Conservation (phyloP, 148 eudicot species). For the Limonium bicolor region DNA sequence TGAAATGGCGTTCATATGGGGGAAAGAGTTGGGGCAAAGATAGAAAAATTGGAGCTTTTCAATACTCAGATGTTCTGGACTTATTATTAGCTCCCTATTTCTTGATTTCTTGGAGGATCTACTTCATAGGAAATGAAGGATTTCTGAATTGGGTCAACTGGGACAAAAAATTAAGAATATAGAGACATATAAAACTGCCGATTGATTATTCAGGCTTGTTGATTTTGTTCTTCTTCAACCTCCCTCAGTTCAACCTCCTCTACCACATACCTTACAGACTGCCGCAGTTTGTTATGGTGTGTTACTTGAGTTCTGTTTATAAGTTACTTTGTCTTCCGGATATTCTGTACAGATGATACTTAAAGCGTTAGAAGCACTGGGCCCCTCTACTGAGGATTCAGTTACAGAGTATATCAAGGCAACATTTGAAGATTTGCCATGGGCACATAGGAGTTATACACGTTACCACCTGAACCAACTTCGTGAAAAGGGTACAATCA, state of each 20-base stretch:
- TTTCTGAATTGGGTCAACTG: too few relatives aligned
- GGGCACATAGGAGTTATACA: constrained; percentile 35
- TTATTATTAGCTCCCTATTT: too few relatives aligned
- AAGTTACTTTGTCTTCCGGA: constrained; percentile 1
- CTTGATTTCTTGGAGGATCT: too few relatives aligned
- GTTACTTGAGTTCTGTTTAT: not conserved
- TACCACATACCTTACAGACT: too few relatives aligned
- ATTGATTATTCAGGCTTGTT: not conserved
- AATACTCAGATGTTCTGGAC: too few relatives aligned
- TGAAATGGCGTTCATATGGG: too few relatives aligned
- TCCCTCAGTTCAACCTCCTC: too few relatives aligned
- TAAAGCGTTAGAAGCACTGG: constrained; percentile 27
- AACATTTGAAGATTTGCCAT: constrained; percentile 36
- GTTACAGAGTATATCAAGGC: constrained; percentile 28
- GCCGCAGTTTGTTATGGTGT: not conserved
- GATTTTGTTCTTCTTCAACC: not conserved
- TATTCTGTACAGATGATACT: constrained; percentile 42
- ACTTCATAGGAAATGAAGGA: too few relatives aligned
- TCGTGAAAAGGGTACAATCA: constrained; percentile 35
- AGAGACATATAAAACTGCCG: not conserved
- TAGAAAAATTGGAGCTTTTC: too few relatives aligned
- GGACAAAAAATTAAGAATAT: not conserved
- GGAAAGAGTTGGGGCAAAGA: too few relatives aligned
- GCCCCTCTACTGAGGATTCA: constrained; percentile 33
- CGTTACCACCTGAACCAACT: constrained; percentile 33